A percentile compares a stretch with the other conserved stretches of the same genome.
These are phyloP conservation scores for Xylaria curta DNA, from an alignment of 495 filamentous ascomycete genomes.

Conservation along the genomic window DNA sequence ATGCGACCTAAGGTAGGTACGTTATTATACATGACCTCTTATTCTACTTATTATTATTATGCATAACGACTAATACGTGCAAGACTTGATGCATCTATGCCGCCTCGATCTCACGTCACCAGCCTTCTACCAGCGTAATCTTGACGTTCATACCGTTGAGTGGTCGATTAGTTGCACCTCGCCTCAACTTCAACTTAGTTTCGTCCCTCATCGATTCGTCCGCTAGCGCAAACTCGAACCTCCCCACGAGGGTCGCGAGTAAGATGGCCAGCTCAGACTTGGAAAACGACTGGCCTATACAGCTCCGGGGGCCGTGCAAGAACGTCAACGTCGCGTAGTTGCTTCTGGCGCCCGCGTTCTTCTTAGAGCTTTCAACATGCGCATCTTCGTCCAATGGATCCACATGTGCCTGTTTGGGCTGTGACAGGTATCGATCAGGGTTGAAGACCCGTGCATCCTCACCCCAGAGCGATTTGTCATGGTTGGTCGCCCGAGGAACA, in stretches of 20 bases:
- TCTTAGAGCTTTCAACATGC: conserved; percentile 22
- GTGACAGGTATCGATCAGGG: conserved; percentile 51
- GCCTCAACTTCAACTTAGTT: conserved; percentile 54
- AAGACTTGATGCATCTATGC: background rate
- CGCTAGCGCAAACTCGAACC: conserved; percentile 61
- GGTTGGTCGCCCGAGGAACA: conserved; percentile 57
- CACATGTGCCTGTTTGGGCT: conserved; percentile 23
- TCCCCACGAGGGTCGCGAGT: conserved; percentile 67
- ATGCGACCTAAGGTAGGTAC: too few species aligned
- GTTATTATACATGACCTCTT: too few species aligned
- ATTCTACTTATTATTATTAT: background rate
- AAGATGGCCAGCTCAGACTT: conserved; percentile 71
- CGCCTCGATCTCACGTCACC: conserved; percentile 44
- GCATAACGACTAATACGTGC: background rate
- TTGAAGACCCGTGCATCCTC: conserved; percentile 46
- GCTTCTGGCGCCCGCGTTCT: conserved; percentile 40
- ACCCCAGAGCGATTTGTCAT: conserved; percentile 50
- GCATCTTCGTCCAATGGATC: conserved; percentile 30
- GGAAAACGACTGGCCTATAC: conserved; percentile 67
- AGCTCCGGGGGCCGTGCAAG: conserved; percentile 45
- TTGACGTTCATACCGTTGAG: conserved; percentile 62
- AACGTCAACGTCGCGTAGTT: conserved; percentile 57
- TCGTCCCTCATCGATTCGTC: conserved; percentile 45
- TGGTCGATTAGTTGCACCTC: conserved; percentile 60
- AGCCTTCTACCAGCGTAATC: conserved; percentile 59